phyloP scores from a whole-genome alignment of 805 yeast genomes.

The Yarrowia deformans region DNA sequence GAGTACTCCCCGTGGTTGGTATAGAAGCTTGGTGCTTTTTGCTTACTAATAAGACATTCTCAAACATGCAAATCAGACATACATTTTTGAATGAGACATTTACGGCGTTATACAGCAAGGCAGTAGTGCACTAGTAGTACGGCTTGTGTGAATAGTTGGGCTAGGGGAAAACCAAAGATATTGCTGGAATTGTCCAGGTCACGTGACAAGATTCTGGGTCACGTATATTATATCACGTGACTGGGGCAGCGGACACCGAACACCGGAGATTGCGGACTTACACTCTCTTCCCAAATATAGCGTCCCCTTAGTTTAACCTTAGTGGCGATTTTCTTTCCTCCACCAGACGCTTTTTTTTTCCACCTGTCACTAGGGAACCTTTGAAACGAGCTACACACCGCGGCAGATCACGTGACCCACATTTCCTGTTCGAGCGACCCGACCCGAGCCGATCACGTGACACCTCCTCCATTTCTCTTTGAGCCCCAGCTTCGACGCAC shows the following conservation, averaged over 20 bases:
- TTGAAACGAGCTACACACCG: background rate
- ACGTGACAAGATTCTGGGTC: too few species aligned
- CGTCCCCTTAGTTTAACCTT: conserved; percentile 26
- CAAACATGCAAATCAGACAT: too few species aligned
- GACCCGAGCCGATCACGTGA: background rate
- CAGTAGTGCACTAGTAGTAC: too few species aligned
- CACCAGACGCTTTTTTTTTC: conserved; percentile 6
- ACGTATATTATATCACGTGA: too few species aligned
- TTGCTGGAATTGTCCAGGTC: background rate
- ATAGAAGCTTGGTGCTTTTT: background rate
- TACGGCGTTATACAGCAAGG: background rate
- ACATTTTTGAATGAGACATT: conserved; percentile 23
- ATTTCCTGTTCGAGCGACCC: background rate
- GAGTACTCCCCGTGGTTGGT: background rate
- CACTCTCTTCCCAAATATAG: conserved; percentile 6
- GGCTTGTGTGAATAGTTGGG: background rate
- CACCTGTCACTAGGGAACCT: background rate
- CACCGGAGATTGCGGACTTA: conserved; percentile 11
- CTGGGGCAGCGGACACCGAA: too few species aligned
- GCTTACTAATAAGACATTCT: background rate
- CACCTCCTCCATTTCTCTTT: background rate
- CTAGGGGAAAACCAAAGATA: background rate
- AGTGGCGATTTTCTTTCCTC: conserved; percentile 31
- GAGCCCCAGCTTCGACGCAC: background rate
- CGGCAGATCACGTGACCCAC: conserved; percentile 2